Evolutionary conservation across 805 yeast genomes (phyloP), one percentile per base, ranked within the genome.

Genomic region (Metschnikowia reukaufii): DNA sequence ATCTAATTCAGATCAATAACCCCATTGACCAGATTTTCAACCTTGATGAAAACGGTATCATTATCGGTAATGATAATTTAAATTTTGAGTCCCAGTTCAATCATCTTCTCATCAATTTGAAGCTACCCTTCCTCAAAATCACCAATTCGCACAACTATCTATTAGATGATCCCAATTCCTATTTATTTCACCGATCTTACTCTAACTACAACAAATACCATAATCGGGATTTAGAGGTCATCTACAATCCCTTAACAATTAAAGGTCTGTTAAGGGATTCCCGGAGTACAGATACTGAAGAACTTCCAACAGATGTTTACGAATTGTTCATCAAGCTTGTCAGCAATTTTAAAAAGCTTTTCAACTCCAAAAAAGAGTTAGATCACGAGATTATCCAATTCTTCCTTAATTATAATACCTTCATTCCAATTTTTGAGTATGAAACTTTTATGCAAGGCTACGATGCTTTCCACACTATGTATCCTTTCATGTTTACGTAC

Each of bases 391-490:
- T 79, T 18, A 64, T 67, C 55, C 70, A 77, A 34, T 79, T 68
- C 57, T 79, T 79, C 55, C 65, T 77, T 49, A 74, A 77, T 58
- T 76, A 76, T 58, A 79, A 79, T 62, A 72, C 74, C 18, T 70
- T 79, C 48, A 70, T 79, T 20, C 84, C 84, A 4, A 74, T 79
- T 7, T 71, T 79, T 50, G 83, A 79, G 54, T 78, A 76, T 52
- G 76, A 73, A 39, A 63, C 69, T 31, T 79, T 79, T 51, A 79
- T 78, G 73, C 74, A 73, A 54, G 72, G 74, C 42, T 79, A 79
- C 39, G 74, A 72, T 37, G 74, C 70, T 6, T 70, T 73, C 49
- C 77, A 73, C 49, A 72, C 76, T 6, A 70, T 72, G 76, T 72
- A 72, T 45, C 77, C 77, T 7, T 72, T 72, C 45, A 72, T 72